A percentile compares a stretch with the other conserved stretches of the same genome.
Conservation (phyloP, 768 basidiomycete species). For the Panellus pusillus region DNA sequence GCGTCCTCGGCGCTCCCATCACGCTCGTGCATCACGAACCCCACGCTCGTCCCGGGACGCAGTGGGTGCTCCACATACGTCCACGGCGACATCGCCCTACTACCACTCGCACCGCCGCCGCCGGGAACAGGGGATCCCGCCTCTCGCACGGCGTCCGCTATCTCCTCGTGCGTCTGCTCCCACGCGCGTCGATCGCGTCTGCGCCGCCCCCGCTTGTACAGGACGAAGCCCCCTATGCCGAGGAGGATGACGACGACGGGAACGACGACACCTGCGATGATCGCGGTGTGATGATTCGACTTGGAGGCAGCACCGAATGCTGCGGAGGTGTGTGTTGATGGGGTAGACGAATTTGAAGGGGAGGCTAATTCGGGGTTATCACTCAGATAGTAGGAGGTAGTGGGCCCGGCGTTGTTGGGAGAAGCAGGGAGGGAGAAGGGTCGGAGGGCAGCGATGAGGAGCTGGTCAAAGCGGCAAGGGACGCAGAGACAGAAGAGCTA, state of each 20-base stretch:
- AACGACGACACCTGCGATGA: constrained; percentile 1
- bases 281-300: background rate
- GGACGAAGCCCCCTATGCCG: background rate
- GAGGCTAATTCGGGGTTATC: too few relatives aligned
- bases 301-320: background rate
- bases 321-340: background rate
- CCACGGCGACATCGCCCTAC: too few relatives aligned
- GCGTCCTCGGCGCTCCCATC: too few relatives aligned
- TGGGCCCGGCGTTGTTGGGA: too few relatives aligned
- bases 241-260: background rate
- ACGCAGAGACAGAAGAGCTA: too few relatives aligned
- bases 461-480: background rate
- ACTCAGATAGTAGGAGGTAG: too few relatives aligned
- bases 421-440: background rate
- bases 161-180: constrained; percentile 1
- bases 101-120: background rate
- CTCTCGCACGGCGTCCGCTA: constrained; percentile 3
- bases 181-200: background rate
- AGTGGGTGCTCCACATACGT: too few relatives aligned
- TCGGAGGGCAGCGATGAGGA: background rate
- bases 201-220: background rate
- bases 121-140: background rate
- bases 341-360: too few relatives aligned
- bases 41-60: too few relatives aligned
- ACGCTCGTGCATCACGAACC: too few relatives aligned